phyloP scores from a whole-genome alignment of 192 early-diverging fungal species.

The Bifiguratus adelaidae region DNA sequence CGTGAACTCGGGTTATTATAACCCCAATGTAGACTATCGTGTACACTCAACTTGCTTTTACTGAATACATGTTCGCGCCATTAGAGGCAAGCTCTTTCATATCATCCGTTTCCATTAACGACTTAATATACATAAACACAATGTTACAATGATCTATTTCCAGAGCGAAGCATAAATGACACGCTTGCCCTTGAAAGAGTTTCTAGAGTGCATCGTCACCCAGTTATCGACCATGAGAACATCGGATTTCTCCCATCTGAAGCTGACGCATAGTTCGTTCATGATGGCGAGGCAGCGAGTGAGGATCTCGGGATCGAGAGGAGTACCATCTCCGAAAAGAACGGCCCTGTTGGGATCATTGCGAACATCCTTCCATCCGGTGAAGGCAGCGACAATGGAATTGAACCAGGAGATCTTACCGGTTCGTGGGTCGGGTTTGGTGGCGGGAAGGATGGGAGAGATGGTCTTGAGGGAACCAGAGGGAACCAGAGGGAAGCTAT shows the following conservation, averaged over 20 bases:
- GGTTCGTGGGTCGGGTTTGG: constrained; percentile 8
- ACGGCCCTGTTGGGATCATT: constrained; percentile 20
- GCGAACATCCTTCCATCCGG: constrained; percentile 19
- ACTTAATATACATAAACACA: not conserved
- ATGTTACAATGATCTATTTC: constrained; percentile 2
- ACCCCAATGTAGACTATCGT: too few relatives aligned
- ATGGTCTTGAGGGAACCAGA: constrained; percentile 25
- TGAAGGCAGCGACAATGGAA: constrained; percentile 24
- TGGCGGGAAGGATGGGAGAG: constrained; percentile 17
- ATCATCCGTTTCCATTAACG: too few relatives aligned
- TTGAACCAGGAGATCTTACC: constrained; percentile 21
- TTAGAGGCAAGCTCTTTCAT: too few relatives aligned
- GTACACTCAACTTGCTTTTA: too few relatives aligned
- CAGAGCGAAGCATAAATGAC: constrained; percentile 5
- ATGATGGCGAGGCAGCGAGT: constrained; percentile 11
- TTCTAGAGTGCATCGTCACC: constrained; percentile 22
- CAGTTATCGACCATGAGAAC: constrained; percentile 20
- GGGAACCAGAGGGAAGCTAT: constrained; percentile 13
- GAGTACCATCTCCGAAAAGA: constrained; percentile 16
- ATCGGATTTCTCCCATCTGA: constrained; percentile 21
- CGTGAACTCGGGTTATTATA: too few relatives aligned
- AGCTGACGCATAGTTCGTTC: constrained; percentile 9
- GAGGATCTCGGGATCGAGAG: constrained; percentile 10
- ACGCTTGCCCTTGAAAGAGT: constrained; percentile 6
- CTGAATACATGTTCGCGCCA: too few relatives aligned